Base-by-base conservation (phyloP, 176 grass and related monocot genomes). In the Carex pumila region DNA sequence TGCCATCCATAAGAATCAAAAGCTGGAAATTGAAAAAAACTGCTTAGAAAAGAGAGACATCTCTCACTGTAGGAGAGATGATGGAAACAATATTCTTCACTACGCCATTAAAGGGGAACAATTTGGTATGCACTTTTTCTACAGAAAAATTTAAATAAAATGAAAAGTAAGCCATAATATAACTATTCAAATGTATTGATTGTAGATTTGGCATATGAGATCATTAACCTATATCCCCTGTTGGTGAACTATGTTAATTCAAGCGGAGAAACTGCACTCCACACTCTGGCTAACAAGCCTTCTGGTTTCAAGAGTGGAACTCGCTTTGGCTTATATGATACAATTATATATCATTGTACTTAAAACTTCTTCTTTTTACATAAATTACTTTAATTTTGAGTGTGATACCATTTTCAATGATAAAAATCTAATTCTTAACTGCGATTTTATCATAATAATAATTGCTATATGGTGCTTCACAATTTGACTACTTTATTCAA, bases 271-370 rank as follows among this genome's bases (percentile, higher is more conserved):
- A 17, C 65, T 25, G 34, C 83, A 45, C 83, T 84, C 8, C 67
- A 84, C 32, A 21, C 30, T 14, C 32, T 84, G 17, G 83, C 83
- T 45, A 45, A 45, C 15, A 75, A 49, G 67, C 67, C 67, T 13
- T 45, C 47, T 22, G 62, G 4, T 84, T 84, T 84, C 32, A 49
- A 45, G 59, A 84, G 67, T 59, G 83, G 67, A 61, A 30, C 21
- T 71, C 83, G 53, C 25, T 75, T 74, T 12, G 18, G 31, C 53
- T 1, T 84, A 1, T 43, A 14, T 21, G 83, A 75, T 9, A 60
- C 0, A 7, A 41, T 74, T 47, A 74, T 75, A 12, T 84, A 61
- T 60, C 30, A 73, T 43, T 61, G 83, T 76, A 76, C 45, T 45
- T 45, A 6, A 8, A 45, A 45, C 41, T 45, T 45, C 6, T 45